phyloP scores from a whole-genome alignment of 257 asterid genomes.

The Eustoma russellianum region DNA sequence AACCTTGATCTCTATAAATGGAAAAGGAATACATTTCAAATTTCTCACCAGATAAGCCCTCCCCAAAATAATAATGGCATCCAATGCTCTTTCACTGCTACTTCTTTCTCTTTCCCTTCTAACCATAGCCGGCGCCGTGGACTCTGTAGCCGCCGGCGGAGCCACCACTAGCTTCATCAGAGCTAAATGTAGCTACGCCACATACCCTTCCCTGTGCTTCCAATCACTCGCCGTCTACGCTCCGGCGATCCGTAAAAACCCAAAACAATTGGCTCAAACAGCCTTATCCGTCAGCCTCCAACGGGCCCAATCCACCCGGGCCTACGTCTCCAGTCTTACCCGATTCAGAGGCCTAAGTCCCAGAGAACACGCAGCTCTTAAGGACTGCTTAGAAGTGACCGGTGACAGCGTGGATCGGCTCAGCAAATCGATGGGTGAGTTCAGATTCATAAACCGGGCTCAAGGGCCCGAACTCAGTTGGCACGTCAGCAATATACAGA shows the following conservation, averaged over 20 bases:
- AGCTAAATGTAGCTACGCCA: constrained; percentile 43
- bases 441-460: constrained; percentile 16
- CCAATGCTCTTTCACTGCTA: constrained; percentile 1
- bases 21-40: no score
- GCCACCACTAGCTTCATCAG: constrained; percentile 38
- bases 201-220: constrained; percentile 53
- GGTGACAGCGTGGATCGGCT: constrained; percentile 51
- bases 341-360: constrained; percentile 44
- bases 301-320: constrained; percentile 37
- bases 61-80: constrained; percentile 11
- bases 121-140: constrained; percentile 8
- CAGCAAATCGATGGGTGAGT: constrained; percentile 33
- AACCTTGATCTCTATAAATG: no score
- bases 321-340: constrained; percentile 32
- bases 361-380: constrained; percentile 46
- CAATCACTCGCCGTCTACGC: constrained; percentile 48
- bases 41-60: no score
- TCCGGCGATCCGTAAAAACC: constrained; percentile 31
- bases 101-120: constrained; percentile 14
- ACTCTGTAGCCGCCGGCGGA: constrained; percentile 9
- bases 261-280: constrained; percentile 34
- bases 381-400: constrained; percentile 62
- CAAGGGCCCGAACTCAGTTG: constrained; percentile 11
- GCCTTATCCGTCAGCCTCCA: constrained; percentile 61
- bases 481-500: constrained; percentile 26